Base-by-base conservation (phyloP, 257 asterid species). In the Dorcoceras hygrometricum region DNA sequence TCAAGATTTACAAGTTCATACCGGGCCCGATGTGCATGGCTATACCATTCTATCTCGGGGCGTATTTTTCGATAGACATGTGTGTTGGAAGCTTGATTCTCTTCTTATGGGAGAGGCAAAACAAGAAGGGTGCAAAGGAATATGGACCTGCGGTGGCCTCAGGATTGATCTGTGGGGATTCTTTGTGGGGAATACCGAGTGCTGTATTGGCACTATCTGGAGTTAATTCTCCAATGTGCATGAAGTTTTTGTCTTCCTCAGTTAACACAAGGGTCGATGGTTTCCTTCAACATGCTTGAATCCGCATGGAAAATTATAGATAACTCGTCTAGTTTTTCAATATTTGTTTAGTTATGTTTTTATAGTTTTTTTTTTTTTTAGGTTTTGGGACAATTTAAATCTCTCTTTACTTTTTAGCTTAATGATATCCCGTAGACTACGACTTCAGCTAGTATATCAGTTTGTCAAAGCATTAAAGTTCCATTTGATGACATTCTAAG, bases 21-120 rank as follows among this genome's bases (percentile, higher is more conserved):
- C 95, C 96, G 0, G 87, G 81, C 63, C 88, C 96, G 0, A 89
- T 89, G 96, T 89, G 93, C 72, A 87, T 89, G 95, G 96, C 96
- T 0, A 85, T 87, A 16, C 96, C 96, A 0, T 87, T 89, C 80
- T 87, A 87, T 58, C 69, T 87, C 0, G 93, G 96, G 2, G 86
- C 80, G 0, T 87, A 85, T 65, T 89, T 89, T 36, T 74, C 96
- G 39, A 85, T 87, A 9, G 96, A 89, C 51, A 89, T 89, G 96
- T 89, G 96, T 10, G 3, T 89, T 1, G 95, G 96, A 36, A 87
- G 93, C 80, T 64, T 83, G 81, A 78, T 89, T 57, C n/a, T 89
- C 19, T 83, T 79, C 14, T 0, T 68, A 0, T 80, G 86, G 96
- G 67, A 64, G 48, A 28, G 0, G 77, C 58, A 11, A 39, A 81